Conservation (phyloP, 257 asterid genomes). For the Fraxinus excelsior region DNA sequence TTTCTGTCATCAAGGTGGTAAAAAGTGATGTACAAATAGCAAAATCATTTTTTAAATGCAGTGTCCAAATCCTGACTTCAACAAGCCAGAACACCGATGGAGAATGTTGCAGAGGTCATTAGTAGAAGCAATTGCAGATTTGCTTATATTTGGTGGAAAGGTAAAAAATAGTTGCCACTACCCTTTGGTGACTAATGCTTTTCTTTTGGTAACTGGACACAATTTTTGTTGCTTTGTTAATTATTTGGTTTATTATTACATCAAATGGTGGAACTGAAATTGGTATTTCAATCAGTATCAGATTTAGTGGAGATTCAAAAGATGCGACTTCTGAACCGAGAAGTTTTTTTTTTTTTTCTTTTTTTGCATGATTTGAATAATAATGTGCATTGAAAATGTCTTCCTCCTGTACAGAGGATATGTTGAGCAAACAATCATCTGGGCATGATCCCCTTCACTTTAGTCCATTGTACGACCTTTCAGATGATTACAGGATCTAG, state of each 20-base stretch:
- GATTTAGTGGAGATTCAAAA: background rate
- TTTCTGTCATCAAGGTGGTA: too few species aligned
- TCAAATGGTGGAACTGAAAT: too few species aligned
- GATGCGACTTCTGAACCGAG: background rate
- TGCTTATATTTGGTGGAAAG: slow-evolving; percentile 65
- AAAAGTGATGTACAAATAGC: too few species aligned
- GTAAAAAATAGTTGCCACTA: slow-evolving; percentile 36
- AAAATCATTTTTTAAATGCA: slow-evolving; percentile 31
- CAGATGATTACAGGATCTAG: background rate
- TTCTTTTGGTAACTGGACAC: slow-evolving; percentile 1
- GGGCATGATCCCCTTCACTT: background rate
- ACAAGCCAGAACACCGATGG: slow-evolving; percentile 81
- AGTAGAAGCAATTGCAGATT: slow-evolving; percentile 80
- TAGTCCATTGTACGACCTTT: slow-evolving; percentile 6
- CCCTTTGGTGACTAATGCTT: background rate
- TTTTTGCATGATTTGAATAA: background rate
- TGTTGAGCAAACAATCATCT: slow-evolving; percentile 2
- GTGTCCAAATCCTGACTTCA: slow-evolving; percentile 99
- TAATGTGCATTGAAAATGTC: background rate
- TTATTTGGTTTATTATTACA: too few species aligned
- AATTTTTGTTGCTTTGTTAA: background rate
- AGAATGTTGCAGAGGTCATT: slow-evolving; percentile 85
- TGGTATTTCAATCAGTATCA: background rate
- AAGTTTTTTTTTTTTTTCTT: background rate
- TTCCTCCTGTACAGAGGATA: background rate